Evolutionary conservation across 495 filamentous ascomycete genomes (phyloP), one percentile per base, ranked within the genome.

Genomic region (Penicillium angulare): DNA sequence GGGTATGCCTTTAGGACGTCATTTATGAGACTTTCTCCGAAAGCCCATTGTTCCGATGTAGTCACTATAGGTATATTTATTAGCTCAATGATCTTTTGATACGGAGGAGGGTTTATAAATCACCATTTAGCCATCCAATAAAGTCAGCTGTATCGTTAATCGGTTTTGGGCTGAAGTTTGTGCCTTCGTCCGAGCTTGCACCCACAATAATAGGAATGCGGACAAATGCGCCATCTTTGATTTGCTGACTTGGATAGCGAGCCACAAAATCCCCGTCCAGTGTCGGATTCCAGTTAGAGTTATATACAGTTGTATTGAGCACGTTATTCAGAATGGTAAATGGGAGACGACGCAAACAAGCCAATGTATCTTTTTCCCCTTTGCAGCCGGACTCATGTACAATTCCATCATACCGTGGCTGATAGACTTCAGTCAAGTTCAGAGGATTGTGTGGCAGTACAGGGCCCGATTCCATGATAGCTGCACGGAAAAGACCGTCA

Each of bases 181-280:
- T 42, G 3, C 43, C 43, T 21, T 47, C 43, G 31, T 47, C 43
- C 18, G 29, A 29, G 5, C 35, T 47, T 15, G 27, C 35, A 9
- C 43, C 43, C 7, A 29, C 5, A 7, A 47, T 18, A 4, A 34
- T 8, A 7, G 43, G 43, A 7, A 47, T 31, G n/a, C 20, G 15
- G 29, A 32, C 43, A 23, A 32, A 47, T 0, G 16, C 22, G 8
- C 43, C 43, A 15, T 47, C 29, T 10, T 16, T 16, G 13, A 34
- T 47, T 18, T 34, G 27, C 16, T 8, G 10, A 0, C 16, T 32
- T n/a, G 22, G 29, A 15, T n/a, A 32, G 4, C 16, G 5, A 9
- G 7, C 29, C 8, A 47, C 13, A 13, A 47, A 34, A 4, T 47
- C 43, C 15, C 31, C 31, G 18, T 47, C 43, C n/a, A 49, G 40